Base-by-base conservation (phyloP, 768 basidiomycete species). In the Cyclocybe aegerita region DNA sequence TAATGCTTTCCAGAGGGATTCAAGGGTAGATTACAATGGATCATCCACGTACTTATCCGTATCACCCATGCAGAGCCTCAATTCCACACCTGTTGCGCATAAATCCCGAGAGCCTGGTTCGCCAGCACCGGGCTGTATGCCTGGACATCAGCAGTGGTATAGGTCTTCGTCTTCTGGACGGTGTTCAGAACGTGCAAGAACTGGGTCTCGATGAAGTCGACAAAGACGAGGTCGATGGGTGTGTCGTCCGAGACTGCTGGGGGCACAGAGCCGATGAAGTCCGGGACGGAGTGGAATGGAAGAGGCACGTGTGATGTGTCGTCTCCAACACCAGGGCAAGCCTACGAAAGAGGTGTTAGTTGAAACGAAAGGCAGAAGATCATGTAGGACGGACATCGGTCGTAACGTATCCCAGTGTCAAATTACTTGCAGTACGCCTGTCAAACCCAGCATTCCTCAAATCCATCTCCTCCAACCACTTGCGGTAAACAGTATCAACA, bases 341-440 rank as follows among this genome's bases (percentile, higher is more conserved):
- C 69, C 87, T 83, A 48, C 0, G 36, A 52, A 43, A 17, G 16
- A 2, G 16, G 37, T 32, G n/a, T 31, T 39, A 11, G 42, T 33
- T 42, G 40, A n/a, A 32, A 7, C 12, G 12, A 39, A 23, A 43
- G 12, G 14, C 32, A 43, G 35, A 37, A 7, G 8, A 8, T 30
- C 30, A 32, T 23, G 56, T 34, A 7, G 15, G 2, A 63, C 82
- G 61, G 56, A 86, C 82, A 63, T 89, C 88, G 1, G 65, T 58
- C 4, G 90, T 91, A 16, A 91, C 88, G 60, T 91, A 91, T 53
- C 90, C 89, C 14, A 83, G 66, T 1, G 87, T 88, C 60, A 82
- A 64, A 52, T 83, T 78, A 14, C 62, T 53, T n/a, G 76, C 70
- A 1, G 71, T 78, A 12, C 75, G 66, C 37, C 66, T 68, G 47